These are phyloP conservation scores for Mycena indigotica DNA, from an alignment of 768 basidiomycete species.

Conservation along the genomic window DNA sequence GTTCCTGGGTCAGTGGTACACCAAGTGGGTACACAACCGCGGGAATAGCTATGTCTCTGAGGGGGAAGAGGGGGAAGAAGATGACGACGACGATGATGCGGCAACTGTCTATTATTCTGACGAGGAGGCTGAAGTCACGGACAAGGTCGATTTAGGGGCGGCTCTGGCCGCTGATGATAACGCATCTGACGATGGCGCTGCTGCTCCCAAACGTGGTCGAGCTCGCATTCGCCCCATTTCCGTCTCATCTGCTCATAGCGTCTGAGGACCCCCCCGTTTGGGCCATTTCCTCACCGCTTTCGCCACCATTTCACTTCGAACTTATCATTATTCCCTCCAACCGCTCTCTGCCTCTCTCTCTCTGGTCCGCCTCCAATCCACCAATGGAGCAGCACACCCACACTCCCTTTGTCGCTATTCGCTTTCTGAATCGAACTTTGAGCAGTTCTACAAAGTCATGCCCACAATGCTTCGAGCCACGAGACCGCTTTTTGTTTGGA, in stretches of 20 bases:
- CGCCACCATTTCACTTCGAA: conserved; percentile 14
- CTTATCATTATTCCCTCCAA: conserved; percentile 28
- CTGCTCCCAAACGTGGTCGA: conserved; percentile 42
- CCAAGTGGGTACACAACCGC: conserved; percentile 55
- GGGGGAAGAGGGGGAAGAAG: conserved; percentile 32
- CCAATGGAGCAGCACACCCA: conserved; percentile 11
- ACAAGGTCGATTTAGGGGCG: conserved; percentile 31
- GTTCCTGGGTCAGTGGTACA: conserved; percentile 77
- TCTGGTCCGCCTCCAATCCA: conserved; percentile 6
- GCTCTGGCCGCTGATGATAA: conserved; percentile 37
- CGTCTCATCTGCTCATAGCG: conserved; percentile 31
- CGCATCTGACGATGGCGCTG: conserved; percentile 40
- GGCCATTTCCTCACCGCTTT: conserved; percentile 5
- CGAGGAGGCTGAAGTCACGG: conserved; percentile 33
- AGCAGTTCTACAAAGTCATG: conserved; percentile 15
- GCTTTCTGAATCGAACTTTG: conserved; percentile 3
- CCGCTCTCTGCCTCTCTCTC: conserved; percentile 2
- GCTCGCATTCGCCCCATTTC: conserved; percentile 42
- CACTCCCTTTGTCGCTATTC: conserved; percentile 19
- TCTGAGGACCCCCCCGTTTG: conserved; percentile 16
- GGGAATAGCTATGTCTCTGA: conserved; percentile 27
- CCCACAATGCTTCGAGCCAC: conserved; percentile 21
- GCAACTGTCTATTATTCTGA: conserved; percentile 27
- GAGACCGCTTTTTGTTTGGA: conserved; percentile 3
- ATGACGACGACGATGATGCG: conserved; percentile 36